Evolutionary conservation across 2,329 filamentous ascomycete genomes (phyloP), one percentile per base, ranked within the genome.

Genomic region (Clarireedia monteithiana): DNA sequence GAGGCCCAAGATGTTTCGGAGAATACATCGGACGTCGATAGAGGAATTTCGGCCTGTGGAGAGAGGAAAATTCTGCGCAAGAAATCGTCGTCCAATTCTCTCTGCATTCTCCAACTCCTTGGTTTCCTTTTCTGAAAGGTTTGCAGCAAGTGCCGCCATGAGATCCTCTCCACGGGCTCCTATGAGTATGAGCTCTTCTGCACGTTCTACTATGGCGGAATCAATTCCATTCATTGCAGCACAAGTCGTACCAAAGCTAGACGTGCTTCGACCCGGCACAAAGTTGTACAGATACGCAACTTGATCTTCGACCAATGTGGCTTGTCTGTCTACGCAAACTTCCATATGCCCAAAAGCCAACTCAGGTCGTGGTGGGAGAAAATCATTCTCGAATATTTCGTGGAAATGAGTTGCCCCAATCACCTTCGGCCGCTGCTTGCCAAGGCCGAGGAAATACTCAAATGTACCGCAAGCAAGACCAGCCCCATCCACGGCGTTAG

Each of bases 171-270:
- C 88, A 50, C 78, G 81, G 15, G 82, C 81, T 36, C 86, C 75
- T 15, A 94, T 74, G 6, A 82, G 70, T 23, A 86, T 82, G 38
- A 99, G 77, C 6, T 85, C 79, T 60, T 90, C 85, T 0, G 92
- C 91, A 55, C 91, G 82, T 15, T 85, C 74, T 6, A 96, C 79
- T 9, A 97, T 81, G 5, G 79, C 76, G 17, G 72, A 66, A 30
- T 89, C 85, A 14, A 99, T 83, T 1, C 91, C 91, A 64, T 95
- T 96, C 70, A 95, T 81, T 3, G 84, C 84, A 27, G 94, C 94
- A 67, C 94, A 97, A 70, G 81, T 80, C 27, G 85, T 88, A 0
- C 94, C 94, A 66, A 95, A 95, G 67, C 91, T 96, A 14, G 88
- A 86, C 6, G 76, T 82, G 63, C 85, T 92, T 55, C 85, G 79